Evolutionary conservation across 805 yeast genomes (phyloP), one percentile per base, ranked within the genome.

Genomic region (Kodamaea sagamina): DNA sequence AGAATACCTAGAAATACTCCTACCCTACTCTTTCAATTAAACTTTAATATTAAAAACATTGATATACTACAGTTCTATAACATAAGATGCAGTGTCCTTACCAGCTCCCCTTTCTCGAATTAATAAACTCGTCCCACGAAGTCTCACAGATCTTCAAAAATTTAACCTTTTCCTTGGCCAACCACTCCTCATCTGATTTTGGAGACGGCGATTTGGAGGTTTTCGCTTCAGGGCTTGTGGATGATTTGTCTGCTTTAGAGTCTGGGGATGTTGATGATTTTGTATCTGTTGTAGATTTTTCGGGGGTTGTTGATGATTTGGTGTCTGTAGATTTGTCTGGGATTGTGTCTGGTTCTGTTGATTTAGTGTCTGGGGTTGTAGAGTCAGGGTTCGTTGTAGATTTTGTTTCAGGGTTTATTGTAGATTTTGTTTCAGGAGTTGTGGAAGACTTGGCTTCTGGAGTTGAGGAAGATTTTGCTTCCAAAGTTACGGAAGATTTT

Each of bases 81-180:
- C 9, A 29, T 29, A 12, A 29, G 17, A 28, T 29, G 34, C 34
- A 29, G 34, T 29, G n/a, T 27, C 31, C 12, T 32, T 11, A 21
- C 36, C 26, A 18, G 27, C 15, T 19, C 34, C 16, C 26, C 36
- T 36, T 42, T 7, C 48, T 39, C 21, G 45, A 34, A 21, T 48
- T 47, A 13, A 63, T 54, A 50, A 64, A 68, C 49, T 65, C 63
- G 44, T 70, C 72, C 76, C 76, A 71, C 31, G 68, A 65, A 15
- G 72, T 68, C 46, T 65, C 73, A 49, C 76, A 71, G 25, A 71
- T 62, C 49, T 67, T 64, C 50, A 71, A 45, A 47, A 70, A 71
- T 51, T 68, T 68, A 34, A 62, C 62, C 59, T 66, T 67, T 37
- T 65, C 68, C 39, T 46, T 46, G 17, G 56, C 50, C 25, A 56